Evolutionary conservation across 768 basidiomycete species (phyloP), one percentile per base, ranked within the genome.

Genomic region (Boletus vinaceobasis): DNA sequence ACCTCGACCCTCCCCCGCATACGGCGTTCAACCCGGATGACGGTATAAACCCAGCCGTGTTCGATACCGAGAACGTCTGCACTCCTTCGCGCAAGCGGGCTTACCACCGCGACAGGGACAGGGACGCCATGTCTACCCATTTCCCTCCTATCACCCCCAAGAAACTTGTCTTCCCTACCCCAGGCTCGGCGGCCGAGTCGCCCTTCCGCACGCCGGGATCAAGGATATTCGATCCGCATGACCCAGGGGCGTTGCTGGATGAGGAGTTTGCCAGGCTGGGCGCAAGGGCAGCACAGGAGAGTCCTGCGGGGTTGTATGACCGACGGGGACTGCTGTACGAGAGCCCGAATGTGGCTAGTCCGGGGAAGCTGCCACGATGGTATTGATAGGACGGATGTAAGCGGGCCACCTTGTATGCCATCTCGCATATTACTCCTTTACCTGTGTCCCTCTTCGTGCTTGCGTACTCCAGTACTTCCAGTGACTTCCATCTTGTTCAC

Each of bases 301-400:
- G 87, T 62, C 88, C 88, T 0, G 77, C 72, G 0, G 87, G 88
- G 1, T 63, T 89, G 47, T 91, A 82, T 67, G 89, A 84, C 59
- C 77, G 76, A 17, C 74, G 75, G 29, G 77, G 78, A 35, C 63
- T 87, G 58, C 63, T 90, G 61, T 91, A 89, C 60, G 85, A 88
- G 58, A 90, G 88, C 66, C 89, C 89, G n/a, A 84, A 80, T 45
- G 57, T 77, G 56, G 62, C 77, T 43, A 85, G 83, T 61, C 84
- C 85, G 2, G 78, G 77, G 19, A 78, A 78, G 62, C 78, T 78
- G 66, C 71, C 75, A 17, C 70, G 75, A 51, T 82, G 79, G 80
- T 82, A 75, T 74, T 83, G 64, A 77, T 14, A 3, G 21, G 29
- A 37, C 26, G 0, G 23, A 32, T 37, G 27, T 26, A 50, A 27